Evolutionary conservation across 805 yeast species (phyloP).

Genomic region (Saturnispora sekii): DNA sequence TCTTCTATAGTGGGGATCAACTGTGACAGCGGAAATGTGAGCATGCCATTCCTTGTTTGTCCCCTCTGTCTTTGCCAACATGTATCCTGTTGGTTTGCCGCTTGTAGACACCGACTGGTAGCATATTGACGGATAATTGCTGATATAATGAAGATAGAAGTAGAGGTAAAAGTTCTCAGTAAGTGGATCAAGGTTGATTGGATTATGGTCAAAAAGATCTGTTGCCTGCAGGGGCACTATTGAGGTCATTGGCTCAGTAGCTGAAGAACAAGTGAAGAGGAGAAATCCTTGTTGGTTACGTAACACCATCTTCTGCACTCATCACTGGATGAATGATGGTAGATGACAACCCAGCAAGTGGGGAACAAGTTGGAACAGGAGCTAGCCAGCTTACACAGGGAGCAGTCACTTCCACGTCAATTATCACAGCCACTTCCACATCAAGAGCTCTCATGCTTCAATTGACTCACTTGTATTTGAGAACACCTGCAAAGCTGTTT

Average conservation of each 20-base stretch:
- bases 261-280: background rate
- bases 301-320: too few species aligned
- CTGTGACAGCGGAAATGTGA: conserved; percentile 93
- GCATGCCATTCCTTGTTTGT: conserved; percentile 82
- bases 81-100: conserved; percentile 48
- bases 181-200: conserved; percentile 76
- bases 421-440: conserved; percentile 6
- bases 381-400: too few species aligned
- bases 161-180: conserved; percentile 86
- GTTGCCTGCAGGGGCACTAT: conserved; percentile 80
- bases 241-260: conserved; percentile 56
- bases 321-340: too few species aligned
- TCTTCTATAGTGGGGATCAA: conserved; percentile 72
- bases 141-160: conserved; percentile 76
- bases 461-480: conserved; percentile 61
- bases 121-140: conserved; percentile 81
- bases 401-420: conserved; percentile 1
- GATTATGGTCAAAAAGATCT: conserved; percentile 63
- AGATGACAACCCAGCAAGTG: too few species aligned
- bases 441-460: conserved; percentile 68
- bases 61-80: conserved; percentile 98
- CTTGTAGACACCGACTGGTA: conserved; percentile 50
- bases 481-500: conserved; percentile 79
- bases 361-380: too few species aligned
- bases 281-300: too few species aligned